These are phyloP conservation scores for Pisolithus tinctorius DNA, from an alignment of 768 basidiomycete genomes.

Conservation along the genomic window DNA sequence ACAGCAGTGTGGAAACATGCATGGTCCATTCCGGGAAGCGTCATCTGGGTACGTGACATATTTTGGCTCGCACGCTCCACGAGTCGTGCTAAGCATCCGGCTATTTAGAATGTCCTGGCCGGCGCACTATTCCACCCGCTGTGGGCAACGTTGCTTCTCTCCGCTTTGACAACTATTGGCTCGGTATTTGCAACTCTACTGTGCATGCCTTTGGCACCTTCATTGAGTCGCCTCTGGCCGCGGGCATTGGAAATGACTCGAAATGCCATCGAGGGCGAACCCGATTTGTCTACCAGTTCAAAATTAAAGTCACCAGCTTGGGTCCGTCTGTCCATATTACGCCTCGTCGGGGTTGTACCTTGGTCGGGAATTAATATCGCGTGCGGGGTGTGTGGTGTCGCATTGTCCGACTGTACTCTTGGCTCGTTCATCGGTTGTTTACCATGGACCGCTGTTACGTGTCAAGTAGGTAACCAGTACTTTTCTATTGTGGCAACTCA, in stretches of 20 bases:
- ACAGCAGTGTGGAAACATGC: constrained; percentile 94
- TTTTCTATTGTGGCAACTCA: constrained; percentile 11
- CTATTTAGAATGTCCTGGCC: constrained; percentile 73
- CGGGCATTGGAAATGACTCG: constrained; percentile 82
- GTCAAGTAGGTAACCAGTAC: constrained; percentile 50
- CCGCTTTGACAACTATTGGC: constrained; percentile 80
- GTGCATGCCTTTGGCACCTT: constrained; percentile 77
- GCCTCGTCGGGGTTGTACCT: constrained; percentile 88
- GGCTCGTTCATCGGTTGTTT: constrained; percentile 80
- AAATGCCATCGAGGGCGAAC: constrained; percentile 65
- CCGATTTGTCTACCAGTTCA: constrained; percentile 35
- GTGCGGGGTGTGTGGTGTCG: constrained; percentile 85
- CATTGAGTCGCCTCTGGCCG: constrained; percentile 76
- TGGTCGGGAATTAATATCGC: constrained; percentile 98
- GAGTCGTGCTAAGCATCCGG: constrained; percentile 7
- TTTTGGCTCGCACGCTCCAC: neutral
- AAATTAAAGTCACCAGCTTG: constrained; percentile 45
- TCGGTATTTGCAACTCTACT: constrained; percentile 78
- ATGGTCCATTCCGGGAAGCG: constrained; percentile 94
- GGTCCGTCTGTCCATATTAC: constrained; percentile 82
- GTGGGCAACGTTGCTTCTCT: constrained; percentile 74
- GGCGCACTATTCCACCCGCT: constrained; percentile 82
- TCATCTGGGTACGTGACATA: constrained; percentile 64
- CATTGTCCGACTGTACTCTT: constrained; percentile 65
- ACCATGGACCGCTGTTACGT: constrained; percentile 90